A percentile compares a stretch with the other conserved stretches of the same genome.
phyloP scores from a whole-genome alignment of 2,329 filamentous ascomycete genomes.

The Penicillium fuscoglaucum region DNA sequence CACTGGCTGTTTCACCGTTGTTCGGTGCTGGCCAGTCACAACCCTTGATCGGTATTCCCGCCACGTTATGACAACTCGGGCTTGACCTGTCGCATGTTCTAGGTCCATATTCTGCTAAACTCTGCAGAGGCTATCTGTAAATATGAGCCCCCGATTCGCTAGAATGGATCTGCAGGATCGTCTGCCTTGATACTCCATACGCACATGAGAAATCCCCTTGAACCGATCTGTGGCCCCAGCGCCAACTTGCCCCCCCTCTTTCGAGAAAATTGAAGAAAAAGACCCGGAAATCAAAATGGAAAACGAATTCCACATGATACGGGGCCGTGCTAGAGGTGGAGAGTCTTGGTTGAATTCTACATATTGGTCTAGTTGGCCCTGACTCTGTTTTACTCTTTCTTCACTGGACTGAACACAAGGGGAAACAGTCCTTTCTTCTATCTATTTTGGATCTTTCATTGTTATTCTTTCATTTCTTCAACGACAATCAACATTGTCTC shows the following conservation, averaged over 20 bases:
- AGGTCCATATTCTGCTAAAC: conserved; percentile 4
- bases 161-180: conserved; percentile 2
- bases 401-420: conserved; percentile 6
- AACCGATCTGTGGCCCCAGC: conserved; percentile 5
- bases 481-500: conserved; percentile 5
- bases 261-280: background rate
- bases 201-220: conserved; percentile 1
- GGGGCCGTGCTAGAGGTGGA: conserved; percentile 8
- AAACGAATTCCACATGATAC: background rate
- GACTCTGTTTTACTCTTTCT: conserved; percentile 6
- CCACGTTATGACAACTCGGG: conserved; percentile 4
- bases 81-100: conserved; percentile 16
- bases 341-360: conserved; percentile 19
- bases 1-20: conserved; percentile 19
- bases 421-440: conserved; percentile 15
- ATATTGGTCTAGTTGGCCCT: conserved; percentile 6
- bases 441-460: conserved; percentile 5
- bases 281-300: background rate
- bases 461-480: background rate
- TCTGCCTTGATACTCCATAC: background rate
- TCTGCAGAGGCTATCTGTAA: background rate
- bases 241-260: conserved; percentile 5
- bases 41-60: background rate
- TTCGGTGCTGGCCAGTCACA: conserved; percentile 19
- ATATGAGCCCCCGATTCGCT: conserved; percentile 1